Evolutionary conservation across 352 stramenopile species (phyloP).

Genomic region (Blastocystis sp.): DNA sequence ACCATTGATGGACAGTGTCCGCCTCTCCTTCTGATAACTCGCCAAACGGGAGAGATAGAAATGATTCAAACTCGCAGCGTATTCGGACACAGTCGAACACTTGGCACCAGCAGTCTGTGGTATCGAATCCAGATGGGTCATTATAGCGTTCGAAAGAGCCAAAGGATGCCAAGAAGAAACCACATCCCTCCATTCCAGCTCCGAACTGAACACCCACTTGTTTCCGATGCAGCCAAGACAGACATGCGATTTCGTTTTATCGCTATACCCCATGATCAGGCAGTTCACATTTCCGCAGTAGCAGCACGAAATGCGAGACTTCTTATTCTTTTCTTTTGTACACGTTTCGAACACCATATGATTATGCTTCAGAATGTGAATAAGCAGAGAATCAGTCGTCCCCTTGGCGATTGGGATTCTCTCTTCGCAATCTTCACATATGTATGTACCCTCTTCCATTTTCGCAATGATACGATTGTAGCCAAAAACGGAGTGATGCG

Average conservation of each 20-base stretch:
- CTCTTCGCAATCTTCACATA: neutral
- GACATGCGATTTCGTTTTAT: neutral
- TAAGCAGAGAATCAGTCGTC: neutral
- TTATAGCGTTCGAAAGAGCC: conserved; percentile 4
- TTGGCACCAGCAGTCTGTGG: neutral
- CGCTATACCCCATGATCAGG: conserved; percentile 35
- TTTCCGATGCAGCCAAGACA: conserved; percentile 42
- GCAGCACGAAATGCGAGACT: conserved; percentile 2
- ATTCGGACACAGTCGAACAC: neutral
- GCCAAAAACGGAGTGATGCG: too few species aligned
- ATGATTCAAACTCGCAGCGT: neutral
- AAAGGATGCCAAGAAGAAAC: conserved; percentile 35
- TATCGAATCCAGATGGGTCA: neutral
- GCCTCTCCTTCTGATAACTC: neutral
- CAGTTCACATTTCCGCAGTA: conserved; percentile 31
- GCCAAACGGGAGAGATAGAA: neutral
- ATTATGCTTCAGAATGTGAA: conserved; percentile 35
- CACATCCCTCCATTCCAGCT: conserved; percentile 3
- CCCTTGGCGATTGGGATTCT: neutral
- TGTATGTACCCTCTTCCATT: neutral
- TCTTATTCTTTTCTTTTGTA: neutral
- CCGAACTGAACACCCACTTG: conserved; percentile 3
- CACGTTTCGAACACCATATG: conserved; percentile 28
- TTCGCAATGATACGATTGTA: neutral
- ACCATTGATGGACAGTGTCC: neutral